These are phyloP conservation scores for Mrakia hoshinonis DNA, from an alignment of 768 basidiomycete genomes.

Conservation along the genomic window DNA sequence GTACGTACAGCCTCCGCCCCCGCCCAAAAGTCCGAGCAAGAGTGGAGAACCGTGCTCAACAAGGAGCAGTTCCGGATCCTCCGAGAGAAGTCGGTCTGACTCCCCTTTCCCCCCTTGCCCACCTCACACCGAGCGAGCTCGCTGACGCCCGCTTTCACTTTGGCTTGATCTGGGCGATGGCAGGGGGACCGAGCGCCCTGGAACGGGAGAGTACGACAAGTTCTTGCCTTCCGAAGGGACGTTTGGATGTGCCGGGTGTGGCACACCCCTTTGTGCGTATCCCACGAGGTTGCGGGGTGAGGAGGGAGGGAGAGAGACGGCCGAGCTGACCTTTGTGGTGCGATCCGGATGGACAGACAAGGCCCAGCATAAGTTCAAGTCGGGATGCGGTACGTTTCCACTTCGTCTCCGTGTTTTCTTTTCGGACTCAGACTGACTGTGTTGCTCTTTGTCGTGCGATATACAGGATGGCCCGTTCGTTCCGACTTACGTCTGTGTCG, in stretches of 20 bases:
- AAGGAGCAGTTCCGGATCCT: constrained; percentile 66
- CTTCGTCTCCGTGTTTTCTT: background rate
- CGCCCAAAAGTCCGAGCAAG: constrained; percentile 1
- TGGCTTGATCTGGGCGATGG: no score
- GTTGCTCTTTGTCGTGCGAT: constrained; percentile 47
- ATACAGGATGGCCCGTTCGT: background rate
- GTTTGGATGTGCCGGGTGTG: constrained; percentile 25
- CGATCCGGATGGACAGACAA: constrained; percentile 2
- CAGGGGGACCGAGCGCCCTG: constrained; percentile 56
- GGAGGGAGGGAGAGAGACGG: background rate
- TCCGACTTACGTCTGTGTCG: background rate
- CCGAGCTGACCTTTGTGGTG: background rate
- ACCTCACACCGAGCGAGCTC: background rate
- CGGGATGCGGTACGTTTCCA: constrained; percentile 23
- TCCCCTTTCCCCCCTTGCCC: background rate
- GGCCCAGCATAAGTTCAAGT: constrained; percentile 29
- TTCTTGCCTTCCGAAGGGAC: constrained; percentile 40
- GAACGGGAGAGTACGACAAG: constrained; percentile 73
- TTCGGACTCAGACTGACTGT: constrained; percentile 61
- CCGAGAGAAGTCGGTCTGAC: constrained; percentile 51
- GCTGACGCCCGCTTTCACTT: background rate
- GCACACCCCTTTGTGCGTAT: constrained; percentile 18
- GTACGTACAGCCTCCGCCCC: background rate
- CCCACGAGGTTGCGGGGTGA: background rate
- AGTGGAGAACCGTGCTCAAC: constrained; percentile 19